Percentiles rank a stretch among this genome's conserved stretches.
Evolutionary conservation across 2,329 filamentous ascomycete genomes (phyloP).

Genomic region (Alternaria brassicae): DNA sequence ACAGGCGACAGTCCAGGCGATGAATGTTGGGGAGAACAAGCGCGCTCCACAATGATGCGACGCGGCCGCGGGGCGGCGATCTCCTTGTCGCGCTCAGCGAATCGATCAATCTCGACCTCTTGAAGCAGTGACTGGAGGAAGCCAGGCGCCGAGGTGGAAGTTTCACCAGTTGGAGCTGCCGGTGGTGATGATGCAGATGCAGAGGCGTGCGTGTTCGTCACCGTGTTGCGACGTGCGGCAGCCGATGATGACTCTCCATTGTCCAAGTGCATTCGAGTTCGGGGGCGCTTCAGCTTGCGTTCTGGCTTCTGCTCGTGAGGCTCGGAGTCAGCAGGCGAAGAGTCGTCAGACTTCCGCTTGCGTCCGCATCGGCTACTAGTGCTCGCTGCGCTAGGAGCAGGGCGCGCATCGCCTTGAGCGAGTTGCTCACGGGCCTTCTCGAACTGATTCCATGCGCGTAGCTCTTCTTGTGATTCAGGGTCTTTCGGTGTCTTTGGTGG

Average conservation of each 20-base stretch:
- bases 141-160: slow-evolving; percentile 64
- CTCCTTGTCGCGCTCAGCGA: slow-evolving; percentile 46
- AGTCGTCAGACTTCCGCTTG: slow-evolving; percentile 80
- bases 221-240: slow-evolving; percentile 38
- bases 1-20: slow-evolving; percentile 75
- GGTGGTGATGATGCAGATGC: slow-evolving; percentile 28
- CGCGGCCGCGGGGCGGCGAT: slow-evolving; percentile 50
- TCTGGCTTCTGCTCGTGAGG: slow-evolving; percentile 68
- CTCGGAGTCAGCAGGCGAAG: slow-evolving; percentile 72
- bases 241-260: slow-evolving; percentile 52
- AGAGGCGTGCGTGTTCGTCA: slow-evolving; percentile 28
- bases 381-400: slow-evolving; percentile 30
- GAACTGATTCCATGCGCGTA: slow-evolving; percentile 87
- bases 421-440: slow-evolving; percentile 77
- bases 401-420: slow-evolving; percentile 31
- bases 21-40: slow-evolving; percentile 57
- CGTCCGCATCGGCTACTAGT: slow-evolving; percentile 59
- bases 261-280: slow-evolving; percentile 72
- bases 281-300: slow-evolving; percentile 84
- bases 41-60: slow-evolving; percentile 50
- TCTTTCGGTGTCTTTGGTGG: slow-evolving; percentile 59
- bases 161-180: slow-evolving; percentile 29
- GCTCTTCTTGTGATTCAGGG: slow-evolving; percentile 79
- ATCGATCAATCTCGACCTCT: slow-evolving; percentile 73
- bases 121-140: slow-evolving; percentile 87